phyloP scores from a whole-genome alignment of 208 protist species.

The Acanthamoeba lugdunensis region DNA sequence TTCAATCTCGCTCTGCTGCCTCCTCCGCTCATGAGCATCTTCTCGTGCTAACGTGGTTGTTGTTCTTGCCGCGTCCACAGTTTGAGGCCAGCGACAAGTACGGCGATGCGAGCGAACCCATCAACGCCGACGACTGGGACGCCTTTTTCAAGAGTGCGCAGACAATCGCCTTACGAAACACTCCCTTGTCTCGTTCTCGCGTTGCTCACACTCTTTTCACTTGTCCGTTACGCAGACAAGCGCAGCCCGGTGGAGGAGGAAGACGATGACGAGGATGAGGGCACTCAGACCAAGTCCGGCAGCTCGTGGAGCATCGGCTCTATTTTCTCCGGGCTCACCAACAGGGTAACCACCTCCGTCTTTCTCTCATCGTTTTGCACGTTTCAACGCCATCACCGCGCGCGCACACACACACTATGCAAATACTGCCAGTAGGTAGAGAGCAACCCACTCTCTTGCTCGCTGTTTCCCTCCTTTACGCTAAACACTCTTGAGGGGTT shows the following conservation, averaged over 20 bases:
- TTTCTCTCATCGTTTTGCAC: not conserved
- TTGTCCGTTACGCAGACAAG: not conserved
- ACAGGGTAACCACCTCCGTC: not conserved
- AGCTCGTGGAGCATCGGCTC: conserved; percentile 73
- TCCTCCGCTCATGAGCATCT: no score
- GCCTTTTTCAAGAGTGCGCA: conserved; percentile 48
- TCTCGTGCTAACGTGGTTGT: not conserved
- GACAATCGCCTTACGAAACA: not conserved
- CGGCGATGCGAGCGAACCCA: conserved; percentile 19
- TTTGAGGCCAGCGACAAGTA: conserved; percentile 24
- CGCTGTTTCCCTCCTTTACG: conserved; percentile 30
- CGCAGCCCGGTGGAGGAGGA: conserved; percentile 45
- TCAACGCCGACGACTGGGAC: conserved; percentile 55
- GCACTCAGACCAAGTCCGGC: conserved; percentile 36
- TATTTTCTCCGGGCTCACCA: conserved; percentile 68
- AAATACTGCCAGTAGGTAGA: conserved; percentile 74
- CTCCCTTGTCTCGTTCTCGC: not conserved
- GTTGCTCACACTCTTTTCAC: not conserved
- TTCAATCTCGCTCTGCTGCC: not conserved
- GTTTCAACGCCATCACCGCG: not conserved
- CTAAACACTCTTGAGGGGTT: not conserved
- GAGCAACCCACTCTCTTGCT: conserved; percentile 58
- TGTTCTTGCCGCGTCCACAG: not conserved
- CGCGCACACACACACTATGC: not conserved
- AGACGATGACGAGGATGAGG: conserved; percentile 61